These are phyloP conservation scores for Alternaria sp. DNA, from an alignment of 2,329 filamentous ascomycete genomes.

Conservation along the genomic window DNA sequence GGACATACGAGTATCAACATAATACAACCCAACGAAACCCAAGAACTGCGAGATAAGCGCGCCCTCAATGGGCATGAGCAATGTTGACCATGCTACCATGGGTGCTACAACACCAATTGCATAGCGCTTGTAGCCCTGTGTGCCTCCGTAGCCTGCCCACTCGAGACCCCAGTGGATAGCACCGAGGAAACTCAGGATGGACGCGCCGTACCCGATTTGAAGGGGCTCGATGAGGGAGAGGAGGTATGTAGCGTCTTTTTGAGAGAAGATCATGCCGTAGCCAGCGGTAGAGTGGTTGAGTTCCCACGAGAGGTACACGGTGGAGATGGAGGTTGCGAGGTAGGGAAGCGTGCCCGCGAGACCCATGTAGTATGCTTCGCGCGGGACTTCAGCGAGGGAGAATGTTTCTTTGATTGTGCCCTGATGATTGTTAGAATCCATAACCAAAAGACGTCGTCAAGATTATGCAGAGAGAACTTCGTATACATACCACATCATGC, in stretches of 20 bases:
- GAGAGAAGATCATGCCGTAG: slow-evolving; percentile 68
- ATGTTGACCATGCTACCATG: slow-evolving; percentile 85
- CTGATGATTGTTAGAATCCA: slow-evolving; percentile 29
- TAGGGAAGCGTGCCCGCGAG: slow-evolving; percentile 67
- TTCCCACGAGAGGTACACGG: slow-evolving; percentile 82
- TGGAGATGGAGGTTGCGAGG: slow-evolving; percentile 80
- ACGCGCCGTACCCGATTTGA: slow-evolving; percentile 88
- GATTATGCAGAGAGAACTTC: rapidly evolving
- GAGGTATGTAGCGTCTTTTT: slow-evolving; percentile 73
- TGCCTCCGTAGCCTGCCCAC: slow-evolving; percentile 71
- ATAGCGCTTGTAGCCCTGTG: slow-evolving; percentile 79
- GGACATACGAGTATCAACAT: slow-evolving; percentile 68
- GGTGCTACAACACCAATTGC: slow-evolving; percentile 81
- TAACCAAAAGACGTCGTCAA: background rate
- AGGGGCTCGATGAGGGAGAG: slow-evolving; percentile 81
- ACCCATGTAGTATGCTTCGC: slow-evolving; percentile 57
- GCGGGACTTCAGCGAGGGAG: slow-evolving; percentile 54
- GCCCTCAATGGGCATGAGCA: slow-evolving; percentile 82
- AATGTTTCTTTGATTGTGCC: slow-evolving; percentile 58
- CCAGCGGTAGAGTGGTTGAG: slow-evolving; percentile 74
- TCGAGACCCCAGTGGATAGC: slow-evolving; percentile 95
- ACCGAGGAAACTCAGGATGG: slow-evolving; percentile 92
- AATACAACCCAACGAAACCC: slow-evolving; percentile 85
- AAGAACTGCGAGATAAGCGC: slow-evolving; percentile 86
- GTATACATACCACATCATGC: slow-evolving; percentile 41